phyloP scores from a whole-genome alignment of 805 yeast genomes.

The Gaillardinia entomophila region DNA sequence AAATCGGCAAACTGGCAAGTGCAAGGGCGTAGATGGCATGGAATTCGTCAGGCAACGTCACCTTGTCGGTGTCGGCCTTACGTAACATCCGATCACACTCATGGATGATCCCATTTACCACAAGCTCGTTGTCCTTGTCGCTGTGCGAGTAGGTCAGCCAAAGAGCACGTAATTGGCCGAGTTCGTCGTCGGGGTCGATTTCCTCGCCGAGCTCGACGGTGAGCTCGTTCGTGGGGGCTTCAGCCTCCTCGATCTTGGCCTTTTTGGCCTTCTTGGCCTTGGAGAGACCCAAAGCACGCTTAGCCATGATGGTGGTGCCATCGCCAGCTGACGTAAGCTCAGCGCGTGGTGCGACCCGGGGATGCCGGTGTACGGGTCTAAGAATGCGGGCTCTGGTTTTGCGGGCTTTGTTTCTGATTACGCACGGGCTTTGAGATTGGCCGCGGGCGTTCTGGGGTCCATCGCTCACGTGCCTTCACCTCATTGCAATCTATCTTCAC shows the following conservation, averaged over 20 bases:
- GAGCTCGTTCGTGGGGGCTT: constrained; percentile 16
- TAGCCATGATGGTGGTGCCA: constrained; percentile 17
- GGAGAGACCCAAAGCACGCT: constrained; percentile 37
- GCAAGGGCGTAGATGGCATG: constrained; percentile 73
- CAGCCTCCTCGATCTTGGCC: constrained; percentile 11
- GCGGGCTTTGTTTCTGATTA: too few species aligned
- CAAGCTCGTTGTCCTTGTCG: constrained; percentile 55
- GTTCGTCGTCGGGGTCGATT: constrained; percentile 70
- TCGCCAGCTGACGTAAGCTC: too few species aligned
- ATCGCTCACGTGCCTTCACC: too few species aligned
- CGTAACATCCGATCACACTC: constrained; percentile 82
- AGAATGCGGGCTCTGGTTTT: too few species aligned
- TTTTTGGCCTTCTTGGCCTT: constrained; percentile 23
- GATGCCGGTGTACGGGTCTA: too few species aligned
- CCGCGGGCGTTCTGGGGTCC: too few species aligned
- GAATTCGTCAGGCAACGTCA: constrained; percentile 43
- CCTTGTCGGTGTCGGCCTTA: constrained; percentile 16
- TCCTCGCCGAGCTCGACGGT: constrained; percentile 64
- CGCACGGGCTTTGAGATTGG: too few species aligned
- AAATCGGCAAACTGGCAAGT: constrained; percentile 56
- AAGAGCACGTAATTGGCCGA: constrained; percentile 69
- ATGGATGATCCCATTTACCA: constrained; percentile 81
- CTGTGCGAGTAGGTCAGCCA: constrained; percentile 59
- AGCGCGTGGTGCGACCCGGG: too few species aligned
- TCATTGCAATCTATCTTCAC: too few species aligned